Evolutionary conservation across 768 basidiomycete genomes (phyloP), one percentile per base, ranked within the genome.

Genomic region (Pisolithus marmoratus): DNA sequence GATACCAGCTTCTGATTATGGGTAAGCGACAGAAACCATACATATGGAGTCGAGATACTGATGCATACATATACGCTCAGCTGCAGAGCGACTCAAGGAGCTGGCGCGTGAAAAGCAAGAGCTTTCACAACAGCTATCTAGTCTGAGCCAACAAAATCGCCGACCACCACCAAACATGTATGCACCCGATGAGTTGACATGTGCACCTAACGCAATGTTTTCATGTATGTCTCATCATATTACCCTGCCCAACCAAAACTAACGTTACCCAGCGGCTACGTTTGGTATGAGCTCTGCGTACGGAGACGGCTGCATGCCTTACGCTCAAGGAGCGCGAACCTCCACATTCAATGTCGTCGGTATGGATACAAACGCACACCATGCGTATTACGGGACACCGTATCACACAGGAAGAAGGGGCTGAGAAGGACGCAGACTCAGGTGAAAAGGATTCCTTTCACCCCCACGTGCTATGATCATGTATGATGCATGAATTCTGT

Each of bases 1-100:
- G 67, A 20, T 62, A 68, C 26, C 60, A 68, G 26, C 53, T 66
- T 3, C 60, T 66, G 20, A 20, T 57, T 20, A 58, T 60, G 44
- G 64, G 64, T 64, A 24, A 22, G 51, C 19, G 7, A 37, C 15
- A 4, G 11, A 20, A 5, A 19, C 27, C 24, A 24, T 17, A n/a
- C 7, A 6, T 17, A 3, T 9, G 4, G 40, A 41, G 9, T 22
- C 14, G n/a, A 15, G 24, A 7, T 29, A 19, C 38, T 50, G 38
- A 50, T 34, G 34, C 34, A 15, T 12, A 14, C 20, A 31, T 29
- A 29, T 15, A 23, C 27, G 17, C 34, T 23, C 5, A 54, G 54
- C 54, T 34, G 45, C 51, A 31, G 29, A 46, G 31, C 9, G 46
- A 31, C 15, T 54, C 36, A 40, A n/a, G 22, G 14, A 46, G 23